Evolutionary conservation across 1,284 basidiomycete genomes (phyloP), one percentile per base, ranked within the genome.

Genomic region (Exobasidium cylindrosporum): DNA sequence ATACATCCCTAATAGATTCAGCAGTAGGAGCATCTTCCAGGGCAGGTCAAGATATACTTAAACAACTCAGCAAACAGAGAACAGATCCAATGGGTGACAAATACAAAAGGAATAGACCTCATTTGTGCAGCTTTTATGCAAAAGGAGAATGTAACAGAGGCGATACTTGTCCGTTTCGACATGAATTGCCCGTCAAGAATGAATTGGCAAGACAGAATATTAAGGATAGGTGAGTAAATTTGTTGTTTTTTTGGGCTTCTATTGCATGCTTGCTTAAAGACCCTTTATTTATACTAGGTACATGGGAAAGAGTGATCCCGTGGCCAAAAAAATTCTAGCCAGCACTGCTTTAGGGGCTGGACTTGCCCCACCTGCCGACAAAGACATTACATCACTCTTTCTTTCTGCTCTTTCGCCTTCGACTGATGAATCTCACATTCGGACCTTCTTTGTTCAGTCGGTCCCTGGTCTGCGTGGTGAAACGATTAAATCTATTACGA

Each of bases 81-180:
- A 35, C 28, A 13, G 43, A 61, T 59, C 59, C 59, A 6, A 61
- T 23, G 3, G 53, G 23, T 30, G 93, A 95, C 0, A 91, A 92
- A 77, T 98, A 97, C 83, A 97, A 97, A 82, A 87, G 93, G 57
- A 97, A 98, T 82, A 83, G 90, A 60, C 91, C 95, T 53, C 91
- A 97, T 70, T 80, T 96, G 7, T 99, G 96, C 80, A 92, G 91
- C 0, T 97, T 98, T 84, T 98, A 89, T 77, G 89, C 86, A 46
- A 97, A 97, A 82, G 96, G 96, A 0, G 89, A 92, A 63, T 99
- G 96, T 79, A 92, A 85, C 45, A 86, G 96, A 44, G 96, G 96
- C 4, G 83, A 84, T 26, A 92, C 91, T 62, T 99, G 96, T 81
- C 96, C 96, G 0, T 98, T 92, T 82, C 84, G 89, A 84, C 96